phyloP scores from a whole-genome alignment of 2,329 filamentous ascomycete genomes.

The Chalaropsis ovoidea region DNA sequence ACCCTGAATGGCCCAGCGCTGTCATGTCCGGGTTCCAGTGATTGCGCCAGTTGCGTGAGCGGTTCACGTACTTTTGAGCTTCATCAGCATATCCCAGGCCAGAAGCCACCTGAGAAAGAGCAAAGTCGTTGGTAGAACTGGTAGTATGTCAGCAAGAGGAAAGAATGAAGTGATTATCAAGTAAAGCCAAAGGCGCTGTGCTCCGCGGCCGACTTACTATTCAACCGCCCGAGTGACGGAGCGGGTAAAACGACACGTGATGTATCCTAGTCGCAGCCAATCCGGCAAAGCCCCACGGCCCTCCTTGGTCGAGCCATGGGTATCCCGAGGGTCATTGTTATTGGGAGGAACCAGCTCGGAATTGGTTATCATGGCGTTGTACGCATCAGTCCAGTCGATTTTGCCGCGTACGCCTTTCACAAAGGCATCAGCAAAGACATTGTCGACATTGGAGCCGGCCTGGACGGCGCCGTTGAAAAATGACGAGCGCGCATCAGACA shows the following conservation, averaged over 20 bases:
- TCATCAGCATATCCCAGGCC: constrained; percentile 45
- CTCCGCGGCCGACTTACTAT: constrained; percentile 39
- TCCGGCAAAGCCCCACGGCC: constrained; percentile 59
- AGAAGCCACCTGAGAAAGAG: constrained; percentile 52
- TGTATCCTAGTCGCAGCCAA: constrained; percentile 55
- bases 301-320: constrained; percentile 53
- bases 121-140: constrained; percentile 56
- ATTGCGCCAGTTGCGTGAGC: constrained; percentile 60
- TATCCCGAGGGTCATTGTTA: constrained; percentile 48
- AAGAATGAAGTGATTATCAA: not conserved
- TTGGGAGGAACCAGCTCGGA: constrained; percentile 53
- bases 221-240: constrained; percentile 57
- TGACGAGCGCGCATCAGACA: constrained; percentile 56
- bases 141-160: not conserved
- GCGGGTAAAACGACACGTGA: constrained; percentile 51
- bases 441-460: constrained; percentile 61
- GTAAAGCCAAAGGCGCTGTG: not conserved
- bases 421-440: constrained; percentile 61
- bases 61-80: constrained; percentile 48
- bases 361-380: constrained; percentile 54
- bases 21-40: constrained; percentile 55
- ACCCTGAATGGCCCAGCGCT: constrained; percentile 53
- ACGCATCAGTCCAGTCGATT: constrained; percentile 55
- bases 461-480: constrained; percentile 61
- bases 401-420: constrained; percentile 55